Evolutionary conservation across 192 early-diverging fungal genomes (phyloP).

Genomic region (Cetraspora pellucida): DNA sequence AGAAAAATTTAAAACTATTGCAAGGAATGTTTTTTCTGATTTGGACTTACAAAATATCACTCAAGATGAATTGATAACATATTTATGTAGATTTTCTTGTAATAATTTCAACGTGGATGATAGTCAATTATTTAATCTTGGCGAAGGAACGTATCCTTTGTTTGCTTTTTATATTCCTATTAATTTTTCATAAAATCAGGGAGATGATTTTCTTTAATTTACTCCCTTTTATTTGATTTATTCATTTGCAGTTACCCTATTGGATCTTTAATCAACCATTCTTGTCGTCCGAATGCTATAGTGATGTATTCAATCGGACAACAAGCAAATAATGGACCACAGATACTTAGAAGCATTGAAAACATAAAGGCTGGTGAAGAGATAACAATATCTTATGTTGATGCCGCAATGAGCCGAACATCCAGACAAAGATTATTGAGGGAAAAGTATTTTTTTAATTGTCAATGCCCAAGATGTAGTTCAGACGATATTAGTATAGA

Average conservation of each 20-base stretch:
- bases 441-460: conserved; percentile 58
- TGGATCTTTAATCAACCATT: conserved; percentile 67
- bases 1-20: neutral
- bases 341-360: conserved; percentile 54
- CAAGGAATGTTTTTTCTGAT: neutral
- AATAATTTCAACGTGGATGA: conserved; percentile 70
- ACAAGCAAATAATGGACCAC: conserved; percentile 39
- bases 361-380: conserved; percentile 57
- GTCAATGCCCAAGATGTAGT: conserved; percentile 49
- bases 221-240: conserved; percentile 10
- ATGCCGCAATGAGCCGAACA: conserved; percentile 44
- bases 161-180: neutral
- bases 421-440: conserved; percentile 36
- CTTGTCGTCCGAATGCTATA: conserved; percentile 65
- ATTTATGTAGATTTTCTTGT: conserved; percentile 60
- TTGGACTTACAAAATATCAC: neutral
- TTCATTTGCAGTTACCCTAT: conserved; percentile 48
- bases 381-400: conserved; percentile 63
- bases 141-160: conserved; percentile 55
- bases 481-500: neutral
- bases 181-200: neutral
- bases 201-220: neutral
- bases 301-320: conserved; percentile 46
- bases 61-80: conserved; percentile 45
- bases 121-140: conserved; percentile 61